These are phyloP conservation scores for Sarocladium oryzae DNA, from an alignment of 2,329 filamentous ascomycete genomes.

Conservation along the genomic window DNA sequence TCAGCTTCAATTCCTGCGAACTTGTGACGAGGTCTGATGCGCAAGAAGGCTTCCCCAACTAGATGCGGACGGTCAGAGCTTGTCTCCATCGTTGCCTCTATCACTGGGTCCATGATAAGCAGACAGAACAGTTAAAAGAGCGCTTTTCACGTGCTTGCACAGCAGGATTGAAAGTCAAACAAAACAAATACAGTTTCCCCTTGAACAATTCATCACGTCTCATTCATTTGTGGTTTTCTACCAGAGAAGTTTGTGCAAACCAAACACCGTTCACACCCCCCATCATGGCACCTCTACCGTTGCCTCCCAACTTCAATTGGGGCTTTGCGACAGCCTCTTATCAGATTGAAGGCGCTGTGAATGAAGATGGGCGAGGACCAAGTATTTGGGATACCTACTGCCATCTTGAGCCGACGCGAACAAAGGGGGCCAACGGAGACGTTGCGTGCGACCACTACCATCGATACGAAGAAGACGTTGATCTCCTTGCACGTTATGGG, in stretches of 20 bases:
- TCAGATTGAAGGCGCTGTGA: constrained; percentile 38
- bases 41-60: background rate
- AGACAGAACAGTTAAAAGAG: background rate
- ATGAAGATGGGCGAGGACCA: constrained; percentile 32
- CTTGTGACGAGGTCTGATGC: background rate
- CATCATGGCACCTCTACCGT: constrained; percentile 11
- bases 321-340: constrained; percentile 37
- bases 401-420: constrained; percentile 32
- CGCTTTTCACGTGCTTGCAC: background rate
- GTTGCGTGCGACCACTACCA: constrained; percentile 40
- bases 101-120: background rate
- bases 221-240: background rate
- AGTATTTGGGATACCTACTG: constrained; percentile 38
- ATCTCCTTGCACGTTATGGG: constrained; percentile 49
- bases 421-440: constrained; percentile 37
- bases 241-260: background rate
- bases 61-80: background rate
- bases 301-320: constrained; percentile 31
- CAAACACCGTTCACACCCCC: background rate
- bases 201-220: background rate
- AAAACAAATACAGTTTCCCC: background rate
- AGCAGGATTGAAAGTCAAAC: background rate
- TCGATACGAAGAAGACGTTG: constrained; percentile 46
- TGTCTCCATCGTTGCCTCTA: background rate
- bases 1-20: background rate